Base-by-base conservation (phyloP, 176 grass and related monocot genomes). In the Cenchrus americanus region DNA sequence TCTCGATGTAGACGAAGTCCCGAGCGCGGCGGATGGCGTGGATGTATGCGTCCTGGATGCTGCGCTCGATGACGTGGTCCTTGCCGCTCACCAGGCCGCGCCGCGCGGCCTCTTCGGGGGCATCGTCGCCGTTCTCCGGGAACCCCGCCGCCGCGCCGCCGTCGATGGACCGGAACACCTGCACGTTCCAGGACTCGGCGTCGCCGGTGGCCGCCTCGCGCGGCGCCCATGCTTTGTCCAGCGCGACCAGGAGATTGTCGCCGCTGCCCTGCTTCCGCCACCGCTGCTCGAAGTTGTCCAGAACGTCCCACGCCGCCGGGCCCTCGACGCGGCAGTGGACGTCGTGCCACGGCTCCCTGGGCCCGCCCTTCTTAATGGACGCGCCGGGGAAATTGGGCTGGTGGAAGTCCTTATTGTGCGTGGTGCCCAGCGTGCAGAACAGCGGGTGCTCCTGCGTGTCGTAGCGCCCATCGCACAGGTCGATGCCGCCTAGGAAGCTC, bases 21-120 rank as follows among this genome's bases (percentile, higher is more conserved):
- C 52, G 27, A 3, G 92, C 92, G 14, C 87, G 81, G 4, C 89
- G 89, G 52, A 91, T 94, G 44, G 89, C 89, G n/a, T 91, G 77
- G 73, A 94, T 94, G 84, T 94, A 94, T 14, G 92, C 84, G 68
- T 92, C 87, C 81, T 94, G 87, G 73, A 94, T 89, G 87, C 92
- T 94, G 37, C 89, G 87, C 40, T 94, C 89, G 62, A 92, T 72
- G 5, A 89, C 84, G 8, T 89, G 76, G 76, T 91, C 87, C 72
- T 89, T 89, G 0, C 92, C 89, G 10, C 73, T 75, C 60, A 89
- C 61, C 1, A 91, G 87, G 24, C 92, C 92, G 4, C 5, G 18
- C 4, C 9, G 6, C 11, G 84, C 84, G 0, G 92, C 92, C n/a
- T 79, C 80, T 5, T 62, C 32, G 2, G 89, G 92, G 1, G 88